Evolutionary conservation across 805 yeast genomes (phyloP).

Genomic region (Clavispora asparagi): DNA sequence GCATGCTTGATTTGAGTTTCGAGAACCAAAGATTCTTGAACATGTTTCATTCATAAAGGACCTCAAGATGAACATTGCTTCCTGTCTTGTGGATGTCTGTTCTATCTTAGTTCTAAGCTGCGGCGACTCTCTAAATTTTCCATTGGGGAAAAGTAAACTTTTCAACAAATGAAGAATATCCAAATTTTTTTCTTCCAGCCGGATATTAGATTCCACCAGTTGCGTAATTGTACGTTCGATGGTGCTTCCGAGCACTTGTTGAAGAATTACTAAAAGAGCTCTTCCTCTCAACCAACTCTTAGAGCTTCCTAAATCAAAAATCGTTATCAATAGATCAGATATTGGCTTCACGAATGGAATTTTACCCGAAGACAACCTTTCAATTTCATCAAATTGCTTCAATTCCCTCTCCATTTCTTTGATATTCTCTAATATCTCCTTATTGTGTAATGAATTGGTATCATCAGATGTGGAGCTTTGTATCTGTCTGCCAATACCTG

Average conservation of each 20-base stretch:
- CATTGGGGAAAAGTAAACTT: slow-evolving; percentile 37
- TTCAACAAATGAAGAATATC: slow-evolving; percentile 24
- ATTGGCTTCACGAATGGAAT: slow-evolving; percentile 72
- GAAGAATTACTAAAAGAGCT: slow-evolving; percentile 74
- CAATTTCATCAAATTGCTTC: slow-evolving; percentile 44
- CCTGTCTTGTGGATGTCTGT: slow-evolving; percentile 47
- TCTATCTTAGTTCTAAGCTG: slow-evolving; percentile 46
- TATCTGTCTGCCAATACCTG: neutral
- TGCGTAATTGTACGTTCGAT: slow-evolving; percentile 65
- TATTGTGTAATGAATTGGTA: slow-evolving; percentile 3
- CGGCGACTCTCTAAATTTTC: slow-evolving; percentile 44
- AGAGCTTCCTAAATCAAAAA: slow-evolving; percentile 62
- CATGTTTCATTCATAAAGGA: slow-evolving; percentile 58
- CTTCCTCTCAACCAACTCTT: slow-evolving; percentile 81
- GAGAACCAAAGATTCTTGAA: slow-evolving; percentile 67
- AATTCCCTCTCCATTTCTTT: slow-evolving; percentile 53
- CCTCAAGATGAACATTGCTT: slow-evolving; percentile 53
- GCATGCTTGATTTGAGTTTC: slow-evolving; percentile 61
- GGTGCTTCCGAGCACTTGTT: slow-evolving; percentile 83
- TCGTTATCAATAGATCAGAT: slow-evolving; percentile 64
- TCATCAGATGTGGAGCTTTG: neutral
- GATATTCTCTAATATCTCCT: slow-evolving; percentile 23
- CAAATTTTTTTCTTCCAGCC: slow-evolving; percentile 43
- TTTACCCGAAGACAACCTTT: slow-evolving; percentile 12
- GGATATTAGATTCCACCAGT: slow-evolving; percentile 28